Evolutionary conservation across 179 eudicot species (phyloP), one percentile per base, ranked within the genome.

Genomic region (Carnegiea gigantea): DNA sequence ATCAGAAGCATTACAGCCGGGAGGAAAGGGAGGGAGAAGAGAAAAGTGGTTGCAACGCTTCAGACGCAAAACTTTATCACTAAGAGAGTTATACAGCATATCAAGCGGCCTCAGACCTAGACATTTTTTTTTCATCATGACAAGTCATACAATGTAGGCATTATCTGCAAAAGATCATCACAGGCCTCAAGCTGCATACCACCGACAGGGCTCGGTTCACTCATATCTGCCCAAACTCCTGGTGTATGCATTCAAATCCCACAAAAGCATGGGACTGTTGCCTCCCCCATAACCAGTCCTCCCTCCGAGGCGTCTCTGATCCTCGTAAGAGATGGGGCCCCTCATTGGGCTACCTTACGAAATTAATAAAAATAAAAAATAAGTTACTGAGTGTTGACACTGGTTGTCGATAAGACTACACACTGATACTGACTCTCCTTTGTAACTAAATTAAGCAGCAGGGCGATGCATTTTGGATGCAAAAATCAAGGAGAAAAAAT

Each of bases 61-160:
- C 11, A 62, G 68, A 62, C 1, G 13, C 18, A 20, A 15, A 4
- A 20, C 14, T 21, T 7, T 15, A 72, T 38, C 53, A 21, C n/a
- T 72, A 40, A 21, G 7, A 43, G 49, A 72, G 38, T n/a, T 36
- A 72, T 38, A 5, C 3, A 77, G 26, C 15, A 76, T 0, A 36
- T 7, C 17, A 23, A 21, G 36, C n/a, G 79, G 73, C 80, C 80
- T 77, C 80, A 77, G 72, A 77, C 74, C 14, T 62, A 0, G 14
- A 70, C 10, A 48, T 18, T 38, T 17, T 28, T 53, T 20, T 64
- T n/a, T 33, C 1, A 79, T 48, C 67, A 49, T 51, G 24, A 23
- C 5, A 17, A 48, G 10, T 79, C 81, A 79, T 70, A 79, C 76
- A 70, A 70, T 79, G 81, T 79, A 79, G 76, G 80, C 74, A 78